These are phyloP conservation scores for Hemileccinum impolitum DNA, from an alignment of 768 basidiomycete species.

Conservation along the genomic window DNA sequence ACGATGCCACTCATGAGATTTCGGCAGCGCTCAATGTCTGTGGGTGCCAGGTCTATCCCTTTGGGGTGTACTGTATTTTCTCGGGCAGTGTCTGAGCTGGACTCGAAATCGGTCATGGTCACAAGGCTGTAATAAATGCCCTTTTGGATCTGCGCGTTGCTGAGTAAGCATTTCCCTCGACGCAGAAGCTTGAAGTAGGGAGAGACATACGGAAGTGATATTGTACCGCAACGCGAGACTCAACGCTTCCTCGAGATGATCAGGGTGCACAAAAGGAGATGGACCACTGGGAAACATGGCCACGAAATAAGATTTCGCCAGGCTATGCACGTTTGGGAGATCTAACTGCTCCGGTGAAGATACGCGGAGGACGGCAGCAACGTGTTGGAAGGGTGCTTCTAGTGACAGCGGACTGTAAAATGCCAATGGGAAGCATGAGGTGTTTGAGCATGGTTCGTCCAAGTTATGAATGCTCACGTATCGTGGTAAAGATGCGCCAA, in stretches of 20 bases:
- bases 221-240: conserved; percentile 46
- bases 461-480: conserved; percentile 48
- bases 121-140: conserved; percentile 62
- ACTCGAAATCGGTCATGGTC: conserved; percentile 56
- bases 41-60: conserved; percentile 27
- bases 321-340: conserved; percentile 49
- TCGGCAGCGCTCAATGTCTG: conserved; percentile 39
- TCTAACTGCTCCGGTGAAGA: conserved; percentile 55
- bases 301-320: conserved; percentile 42
- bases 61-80: background rate
- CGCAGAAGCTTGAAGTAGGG: background rate
- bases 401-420: conserved; percentile 44
- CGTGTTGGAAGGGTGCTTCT: conserved; percentile 42
- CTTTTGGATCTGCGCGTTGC: conserved; percentile 50
- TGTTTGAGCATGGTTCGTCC: background rate
- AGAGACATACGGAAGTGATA: conserved; percentile 42
- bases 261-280: conserved; percentile 39
- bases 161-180: background rate
- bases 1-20: conserved; percentile 55
- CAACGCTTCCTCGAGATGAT: conserved; percentile 52
- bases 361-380: conserved; percentile 56
- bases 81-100: conserved; percentile 24
- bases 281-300: conserved; percentile 50
- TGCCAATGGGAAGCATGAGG: background rate
- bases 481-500: conserved; percentile 71